phyloP scores from a whole-genome alignment of 352 stramenopile species.

The Globisporangium emineosum region DNA sequence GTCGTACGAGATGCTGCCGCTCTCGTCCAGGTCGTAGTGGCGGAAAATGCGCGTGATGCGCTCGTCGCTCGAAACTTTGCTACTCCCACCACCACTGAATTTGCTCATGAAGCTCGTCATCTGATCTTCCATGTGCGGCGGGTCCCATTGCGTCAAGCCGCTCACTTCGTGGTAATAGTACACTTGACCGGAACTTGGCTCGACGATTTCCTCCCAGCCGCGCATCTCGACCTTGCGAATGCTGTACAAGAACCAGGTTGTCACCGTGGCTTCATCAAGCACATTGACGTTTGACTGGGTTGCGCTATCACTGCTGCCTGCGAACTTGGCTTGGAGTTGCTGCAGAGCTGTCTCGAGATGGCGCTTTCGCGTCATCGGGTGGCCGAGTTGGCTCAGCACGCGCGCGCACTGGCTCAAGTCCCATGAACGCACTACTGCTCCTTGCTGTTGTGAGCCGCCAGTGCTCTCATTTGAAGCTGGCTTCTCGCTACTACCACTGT shows the following conservation, averaged over 20 bases:
- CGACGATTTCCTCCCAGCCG: conserved; percentile 57
- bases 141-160: conserved; percentile 63
- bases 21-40: conserved; percentile 68
- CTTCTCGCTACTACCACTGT: not conserved
- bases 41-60: conserved; percentile 61
- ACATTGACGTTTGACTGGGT: not conserved
- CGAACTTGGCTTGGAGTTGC: conserved; percentile 27
- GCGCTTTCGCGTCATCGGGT: conserved; percentile 27
- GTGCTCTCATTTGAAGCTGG: not conserved
- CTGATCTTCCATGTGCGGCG: conserved; percentile 43
- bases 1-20: conserved; percentile 47
- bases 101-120: conserved; percentile 53
- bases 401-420: conserved; percentile 23
- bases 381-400: conserved; percentile 32
- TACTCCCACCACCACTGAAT: conserved; percentile 25
- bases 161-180: conserved; percentile 69
- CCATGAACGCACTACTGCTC: conserved; percentile 10
- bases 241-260: conserved; percentile 37
- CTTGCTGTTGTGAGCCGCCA: not conserved
- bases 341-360: conserved; percentile 32
- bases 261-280: conserved; percentile 28
- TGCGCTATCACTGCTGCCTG: not conserved
- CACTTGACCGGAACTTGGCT: conserved; percentile 30
- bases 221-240: conserved; percentile 42
- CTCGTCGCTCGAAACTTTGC: conserved; percentile 35